Percentiles rank a stretch among this genome's conserved stretches.
phyloP scores from a whole-genome alignment of 345 rosid genomes.

The Linum usitatissimum region DNA sequence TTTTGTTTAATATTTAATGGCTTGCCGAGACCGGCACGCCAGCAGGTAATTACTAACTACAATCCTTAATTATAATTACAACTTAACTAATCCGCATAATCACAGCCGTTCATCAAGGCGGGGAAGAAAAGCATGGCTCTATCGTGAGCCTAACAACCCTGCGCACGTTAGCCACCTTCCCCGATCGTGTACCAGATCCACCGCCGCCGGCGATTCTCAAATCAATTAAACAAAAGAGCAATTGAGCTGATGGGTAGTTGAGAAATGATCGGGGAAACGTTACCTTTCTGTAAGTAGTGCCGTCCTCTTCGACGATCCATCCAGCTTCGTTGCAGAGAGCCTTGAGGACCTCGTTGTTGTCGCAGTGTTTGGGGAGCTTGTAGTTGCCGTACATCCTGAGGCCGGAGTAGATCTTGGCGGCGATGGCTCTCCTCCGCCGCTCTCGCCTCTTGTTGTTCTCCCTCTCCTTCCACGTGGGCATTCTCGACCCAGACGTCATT shows the following conservation, averaged over 20 bases:
- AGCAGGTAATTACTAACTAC: no score
- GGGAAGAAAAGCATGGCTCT: background rate
- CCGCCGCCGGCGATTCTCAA: background rate
- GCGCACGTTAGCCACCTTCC: constrained; percentile 14
- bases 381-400: constrained; percentile 81
- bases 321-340: constrained; percentile 94
- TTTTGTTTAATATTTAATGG: background rate
- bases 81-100: constrained; percentile 1
- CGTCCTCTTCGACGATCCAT: constrained; percentile 94
- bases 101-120: constrained; percentile 13
- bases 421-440: constrained; percentile 80
- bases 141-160: constrained; percentile 11
- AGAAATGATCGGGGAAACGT: background rate
- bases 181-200: background rate
- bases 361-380: constrained; percentile 97
- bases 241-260: background rate
- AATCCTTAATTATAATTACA: background rate
- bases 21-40: background rate
- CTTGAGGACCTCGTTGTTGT: constrained; percentile 92
- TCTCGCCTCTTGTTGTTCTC: constrained; percentile 96
- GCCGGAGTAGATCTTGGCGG: constrained; percentile 89
- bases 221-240: background rate
- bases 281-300: constrained; percentile 94
- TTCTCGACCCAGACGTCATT: constrained; percentile 88
- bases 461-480: constrained; percentile 97